Conservation (phyloP, 495 filamentous ascomycete species). For the Xylaria sp. region DNA sequence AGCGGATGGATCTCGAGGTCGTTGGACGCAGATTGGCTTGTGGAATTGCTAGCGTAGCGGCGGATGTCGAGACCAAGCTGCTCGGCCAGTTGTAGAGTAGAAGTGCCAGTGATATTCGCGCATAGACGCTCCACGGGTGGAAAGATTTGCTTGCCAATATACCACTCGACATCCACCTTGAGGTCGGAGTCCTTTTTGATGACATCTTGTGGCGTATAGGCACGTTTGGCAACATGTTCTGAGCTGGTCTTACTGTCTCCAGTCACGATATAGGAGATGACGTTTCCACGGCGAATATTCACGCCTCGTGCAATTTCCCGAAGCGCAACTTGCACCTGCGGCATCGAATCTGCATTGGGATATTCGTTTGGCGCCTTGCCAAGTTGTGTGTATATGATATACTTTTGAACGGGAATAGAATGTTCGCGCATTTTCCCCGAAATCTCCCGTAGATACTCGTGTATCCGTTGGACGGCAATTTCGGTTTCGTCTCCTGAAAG, state of each 20-base stretch:
- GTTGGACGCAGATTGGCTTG: slow-evolving; percentile 54
- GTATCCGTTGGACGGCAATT: slow-evolving; percentile 83
- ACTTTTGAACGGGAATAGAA: slow-evolving; percentile 77
- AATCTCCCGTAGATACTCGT: slow-evolving; percentile 87
- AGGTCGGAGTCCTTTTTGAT: slow-evolving; percentile 74
- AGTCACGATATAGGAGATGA: slow-evolving; percentile 94
- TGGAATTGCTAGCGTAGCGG: slow-evolving; percentile 77
- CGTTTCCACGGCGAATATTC: slow-evolving; percentile 86
- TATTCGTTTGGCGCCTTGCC: slow-evolving; percentile 94
- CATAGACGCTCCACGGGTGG: slow-evolving; percentile 98
- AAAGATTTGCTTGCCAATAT: slow-evolving; percentile 97
- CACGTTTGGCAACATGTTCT: slow-evolving; percentile 81
- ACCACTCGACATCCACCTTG: slow-evolving; percentile 91
- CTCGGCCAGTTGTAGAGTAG: slow-evolving; percentile 85
- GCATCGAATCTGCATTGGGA: slow-evolving; percentile 91
- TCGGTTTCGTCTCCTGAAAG: slow-evolving; percentile 94
- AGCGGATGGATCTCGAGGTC: slow-evolving; percentile 80
- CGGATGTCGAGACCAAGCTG: slow-evolving; percentile 89
- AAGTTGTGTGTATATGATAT: slow-evolving; percentile 96
- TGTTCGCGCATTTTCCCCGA: slow-evolving; percentile 82
- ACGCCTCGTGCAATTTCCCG: slow-evolving; percentile 88
- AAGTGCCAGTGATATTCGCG: slow-evolving; percentile 91
- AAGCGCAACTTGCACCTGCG: slow-evolving; percentile 95
- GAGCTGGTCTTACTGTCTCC: slow-evolving; percentile 74
- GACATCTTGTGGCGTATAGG: slow-evolving; percentile 85